Conservation (phyloP, 768 basidiomycete genomes). For the Lactifluus echinatus region DNA sequence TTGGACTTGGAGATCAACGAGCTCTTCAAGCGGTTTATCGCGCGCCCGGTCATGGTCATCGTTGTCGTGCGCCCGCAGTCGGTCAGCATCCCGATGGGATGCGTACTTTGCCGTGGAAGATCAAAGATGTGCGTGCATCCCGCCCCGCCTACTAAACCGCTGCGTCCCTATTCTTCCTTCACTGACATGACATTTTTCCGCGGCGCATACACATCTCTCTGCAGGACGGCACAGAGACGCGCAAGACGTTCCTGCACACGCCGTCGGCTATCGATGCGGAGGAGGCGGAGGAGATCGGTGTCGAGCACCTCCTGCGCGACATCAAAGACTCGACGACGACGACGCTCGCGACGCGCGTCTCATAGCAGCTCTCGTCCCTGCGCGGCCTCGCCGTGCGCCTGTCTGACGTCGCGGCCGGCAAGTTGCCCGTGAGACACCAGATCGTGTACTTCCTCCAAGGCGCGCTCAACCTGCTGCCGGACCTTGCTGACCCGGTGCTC, state of each 20-base stretch:
- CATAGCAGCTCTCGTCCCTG: constrained; percentile 83
- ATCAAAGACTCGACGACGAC: constrained; percentile 95
- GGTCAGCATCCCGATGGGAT: constrained; percentile 91
- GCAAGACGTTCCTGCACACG: constrained; percentile 82
- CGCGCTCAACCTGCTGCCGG: constrained; percentile 86
- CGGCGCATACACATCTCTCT: not conserved
- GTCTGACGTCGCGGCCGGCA: constrained; percentile 70
- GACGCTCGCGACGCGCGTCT: constrained; percentile 86
- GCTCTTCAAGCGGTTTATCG: constrained; percentile 84
- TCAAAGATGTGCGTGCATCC: constrained; percentile 79
- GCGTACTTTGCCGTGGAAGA: constrained; percentile 98
- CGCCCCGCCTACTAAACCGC: too few species aligned
- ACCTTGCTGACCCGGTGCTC: constrained; percentile 57
- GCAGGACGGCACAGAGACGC: constrained; percentile 79
- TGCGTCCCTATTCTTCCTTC: too few species aligned
- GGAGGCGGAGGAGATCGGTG: constrained; percentile 79
- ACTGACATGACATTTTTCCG: too few species aligned
- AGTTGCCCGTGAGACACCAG: constrained; percentile 90
- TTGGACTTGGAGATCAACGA: constrained; percentile 66
- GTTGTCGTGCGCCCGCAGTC: constrained; percentile 91
- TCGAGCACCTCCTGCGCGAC: constrained; percentile 94
- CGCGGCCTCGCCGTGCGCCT: constrained; percentile 83
- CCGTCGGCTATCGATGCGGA: constrained; percentile 69
- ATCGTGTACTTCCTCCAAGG: constrained; percentile 95
- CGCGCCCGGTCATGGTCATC: constrained; percentile 94